Evolutionary conservation across 768 basidiomycete genomes (phyloP).

Genomic region (Exidia glandulosa): DNA sequence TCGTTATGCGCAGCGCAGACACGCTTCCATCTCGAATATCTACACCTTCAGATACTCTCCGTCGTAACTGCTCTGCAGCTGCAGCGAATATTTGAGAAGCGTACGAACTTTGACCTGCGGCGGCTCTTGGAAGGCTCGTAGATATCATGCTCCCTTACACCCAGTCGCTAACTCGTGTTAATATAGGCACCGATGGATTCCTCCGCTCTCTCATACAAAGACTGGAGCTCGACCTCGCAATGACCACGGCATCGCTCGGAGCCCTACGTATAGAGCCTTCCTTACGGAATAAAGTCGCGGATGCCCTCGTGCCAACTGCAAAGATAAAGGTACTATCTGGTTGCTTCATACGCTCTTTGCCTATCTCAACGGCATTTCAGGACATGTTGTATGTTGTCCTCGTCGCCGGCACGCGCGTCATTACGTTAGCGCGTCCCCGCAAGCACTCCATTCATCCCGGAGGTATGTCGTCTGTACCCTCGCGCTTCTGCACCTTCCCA

Average conservation of each 20-base stretch:
- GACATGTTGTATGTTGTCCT: slow-evolving; percentile 88
- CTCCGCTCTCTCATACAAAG: slow-evolving; percentile 59
- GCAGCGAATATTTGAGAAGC: slow-evolving; percentile 71
- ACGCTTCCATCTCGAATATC: slow-evolving; percentile 86
- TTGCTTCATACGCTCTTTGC: background rate
- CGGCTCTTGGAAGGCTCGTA: slow-evolving; percentile 53
- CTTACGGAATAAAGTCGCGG: slow-evolving; percentile 65
- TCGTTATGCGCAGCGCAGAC: slow-evolving; percentile 41
- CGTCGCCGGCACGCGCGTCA: slow-evolving; percentile 62
- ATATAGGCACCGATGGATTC: slow-evolving; percentile 69
- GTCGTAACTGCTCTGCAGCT: slow-evolving; percentile 82
- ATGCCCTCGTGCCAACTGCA: slow-evolving; percentile 63
- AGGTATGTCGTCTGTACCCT: too few relatives aligned
- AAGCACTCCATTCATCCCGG: slow-evolving; percentile 94
- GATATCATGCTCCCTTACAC: background rate
- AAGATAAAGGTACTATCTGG: slow-evolving; percentile 74
- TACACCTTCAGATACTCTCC: slow-evolving; percentile 87
- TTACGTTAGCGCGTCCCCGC: slow-evolving; percentile 80
- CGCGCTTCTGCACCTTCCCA: slow-evolving; percentile 13
- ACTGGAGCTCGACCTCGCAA: slow-evolving; percentile 70
- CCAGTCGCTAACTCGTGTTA: background rate
- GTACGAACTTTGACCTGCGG: slow-evolving; percentile 85
- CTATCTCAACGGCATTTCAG: slow-evolving; percentile 26
- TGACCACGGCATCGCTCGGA: slow-evolving; percentile 69
- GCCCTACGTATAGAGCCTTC: slow-evolving; percentile 65